Percentiles rank a stretch among this genome's conserved stretches.
These are phyloP conservation scores for Zhuliangozyma parablackwelliae DNA, from an alignment of 1,139 yeast genomes.

Conservation along the genomic window DNA sequence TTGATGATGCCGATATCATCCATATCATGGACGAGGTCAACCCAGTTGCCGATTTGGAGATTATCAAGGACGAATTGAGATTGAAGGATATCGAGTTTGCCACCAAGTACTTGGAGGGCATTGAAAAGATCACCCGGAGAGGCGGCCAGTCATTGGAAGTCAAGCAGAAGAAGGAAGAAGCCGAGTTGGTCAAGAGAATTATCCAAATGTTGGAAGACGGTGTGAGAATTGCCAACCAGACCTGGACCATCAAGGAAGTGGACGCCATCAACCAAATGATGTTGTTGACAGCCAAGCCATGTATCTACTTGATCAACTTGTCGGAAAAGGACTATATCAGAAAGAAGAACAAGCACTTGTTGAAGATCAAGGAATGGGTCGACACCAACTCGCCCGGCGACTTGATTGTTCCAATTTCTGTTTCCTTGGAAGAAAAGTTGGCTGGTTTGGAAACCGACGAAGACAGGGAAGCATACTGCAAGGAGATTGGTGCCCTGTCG, in stretches of 20 bases:
- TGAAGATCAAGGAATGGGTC: conserved; percentile 94
- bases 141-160: conserved; percentile 97
- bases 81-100: conserved; percentile 96
- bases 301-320: conserved; percentile 89
- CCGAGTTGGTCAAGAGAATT: conserved; percentile 71
- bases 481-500: conserved; percentile 77
- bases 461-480: conserved; percentile 88
- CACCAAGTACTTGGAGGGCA: conserved; percentile 80
- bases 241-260: conserved; percentile 87
- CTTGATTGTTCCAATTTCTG: conserved; percentile 88
- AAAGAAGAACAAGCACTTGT: conserved; percentile 94
- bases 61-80: conserved; percentile 87
- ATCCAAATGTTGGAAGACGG: conserved; percentile 76
- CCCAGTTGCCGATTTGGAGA: conserved; percentile 92
- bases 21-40: conserved; percentile 98
- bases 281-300: conserved; percentile 91
- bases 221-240: conserved; percentile 85
- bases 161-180: conserved; percentile 91
- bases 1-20: conserved; percentile 96
- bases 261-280: conserved; percentile 84
- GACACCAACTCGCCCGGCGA: conserved; percentile 94
- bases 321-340: conserved; percentile 92
- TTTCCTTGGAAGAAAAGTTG: conserved; percentile 87
- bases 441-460: conserved; percentile 85
- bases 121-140: conserved; percentile 81